phyloP scores from a whole-genome alignment of 148 eudicot genomes.

The Nyssa sinensis region DNA sequence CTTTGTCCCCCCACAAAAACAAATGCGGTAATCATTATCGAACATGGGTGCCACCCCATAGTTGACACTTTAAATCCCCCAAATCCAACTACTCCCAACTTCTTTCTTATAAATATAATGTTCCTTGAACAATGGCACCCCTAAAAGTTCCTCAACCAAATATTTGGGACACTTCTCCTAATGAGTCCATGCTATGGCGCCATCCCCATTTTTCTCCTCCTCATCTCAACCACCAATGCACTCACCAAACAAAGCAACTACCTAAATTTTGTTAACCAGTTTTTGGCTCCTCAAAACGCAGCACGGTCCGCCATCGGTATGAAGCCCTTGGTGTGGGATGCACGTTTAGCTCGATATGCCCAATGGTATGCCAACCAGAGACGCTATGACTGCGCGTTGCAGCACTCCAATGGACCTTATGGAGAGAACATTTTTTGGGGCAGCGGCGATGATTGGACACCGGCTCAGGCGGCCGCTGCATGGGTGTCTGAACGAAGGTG shows the following conservation, averaged over 20 bases:
- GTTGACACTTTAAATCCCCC: slow-evolving; percentile 20
- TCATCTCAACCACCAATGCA: slow-evolving; percentile 16
- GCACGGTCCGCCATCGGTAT: slow-evolving; percentile 48
- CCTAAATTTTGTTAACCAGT: slow-evolving; percentile 24
- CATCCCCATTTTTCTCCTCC: background rate
- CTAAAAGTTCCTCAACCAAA: slow-evolving; percentile 1
- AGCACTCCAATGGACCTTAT: slow-evolving; percentile 66
- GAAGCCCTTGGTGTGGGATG: slow-evolving; percentile 61
- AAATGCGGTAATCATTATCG: slow-evolving; percentile 53
- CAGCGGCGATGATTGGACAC: slow-evolving; percentile 53
- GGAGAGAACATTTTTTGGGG: slow-evolving; percentile 95
- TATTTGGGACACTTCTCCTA: background rate
- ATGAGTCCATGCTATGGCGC: slow-evolving; percentile 12
- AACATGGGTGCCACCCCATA: slow-evolving; percentile 63
- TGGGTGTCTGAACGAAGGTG: slow-evolving; percentile 54
- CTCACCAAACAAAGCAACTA: background rate
- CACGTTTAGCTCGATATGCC: slow-evolving; percentile 48
- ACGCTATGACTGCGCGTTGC: slow-evolving; percentile 47
- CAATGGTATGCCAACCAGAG: slow-evolving; percentile 51
- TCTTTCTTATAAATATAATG: slow-evolving; percentile 6
- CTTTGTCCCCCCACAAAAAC: background rate
- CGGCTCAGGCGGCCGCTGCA: slow-evolving; percentile 45
- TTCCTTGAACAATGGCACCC: background rate
- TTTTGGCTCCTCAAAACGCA: slow-evolving; percentile 56
- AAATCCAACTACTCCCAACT: slow-evolving; percentile 6